Evolutionary conservation across 2,329 filamentous ascomycete genomes (phyloP).

Genomic region (Akanthomyces muscarius): DNA sequence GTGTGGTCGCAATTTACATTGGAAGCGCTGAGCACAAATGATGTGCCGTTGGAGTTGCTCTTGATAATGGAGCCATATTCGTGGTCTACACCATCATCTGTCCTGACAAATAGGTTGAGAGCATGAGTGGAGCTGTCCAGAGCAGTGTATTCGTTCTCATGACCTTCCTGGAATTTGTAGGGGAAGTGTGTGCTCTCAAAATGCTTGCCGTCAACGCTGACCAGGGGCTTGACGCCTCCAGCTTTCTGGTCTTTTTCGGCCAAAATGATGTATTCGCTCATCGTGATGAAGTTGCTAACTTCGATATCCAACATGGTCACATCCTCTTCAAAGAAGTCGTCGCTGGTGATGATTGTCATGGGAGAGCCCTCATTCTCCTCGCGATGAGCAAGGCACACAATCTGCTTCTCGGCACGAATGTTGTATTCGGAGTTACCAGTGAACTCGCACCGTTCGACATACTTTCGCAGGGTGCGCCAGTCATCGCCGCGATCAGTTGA

Average conservation of each 20-base stretch:
- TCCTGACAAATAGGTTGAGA: slow-evolving; percentile 88
- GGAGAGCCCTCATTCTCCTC: slow-evolving; percentile 59
- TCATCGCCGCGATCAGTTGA: slow-evolving; percentile 74
- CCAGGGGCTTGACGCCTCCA: slow-evolving; percentile 68
- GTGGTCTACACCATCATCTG: slow-evolving; percentile 59
- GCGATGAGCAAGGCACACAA: slow-evolving; percentile 54
- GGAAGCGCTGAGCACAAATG: slow-evolving; percentile 78
- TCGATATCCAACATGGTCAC: slow-evolving; percentile 48
- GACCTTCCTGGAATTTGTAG: slow-evolving; percentile 71
- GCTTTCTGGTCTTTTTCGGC: slow-evolving; percentile 68
- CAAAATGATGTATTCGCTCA: slow-evolving; percentile 94
- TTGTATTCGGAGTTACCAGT: slow-evolving; percentile 61
- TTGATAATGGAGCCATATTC: slow-evolving; percentile 88
- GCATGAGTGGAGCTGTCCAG: slow-evolving; percentile 93
- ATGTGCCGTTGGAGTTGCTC: slow-evolving; percentile 97
- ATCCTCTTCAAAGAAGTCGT: slow-evolving; percentile 69
- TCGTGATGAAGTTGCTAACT: slow-evolving; percentile 83
- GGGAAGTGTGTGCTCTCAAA: slow-evolving; percentile 88
- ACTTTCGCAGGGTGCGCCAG: slow-evolving; percentile 72
- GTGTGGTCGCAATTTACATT: slow-evolving; percentile 74
- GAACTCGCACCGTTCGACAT: slow-evolving; percentile 81
- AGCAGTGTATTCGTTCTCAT: slow-evolving; percentile 84
- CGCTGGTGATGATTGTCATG: slow-evolving; percentile 68
- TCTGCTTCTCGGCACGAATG: slow-evolving; percentile 49
- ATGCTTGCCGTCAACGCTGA: slow-evolving; percentile 76